Evolutionary conservation across 2,329 filamentous ascomycete species (phyloP).

Genomic region (Juglanconis oblonga): DNA sequence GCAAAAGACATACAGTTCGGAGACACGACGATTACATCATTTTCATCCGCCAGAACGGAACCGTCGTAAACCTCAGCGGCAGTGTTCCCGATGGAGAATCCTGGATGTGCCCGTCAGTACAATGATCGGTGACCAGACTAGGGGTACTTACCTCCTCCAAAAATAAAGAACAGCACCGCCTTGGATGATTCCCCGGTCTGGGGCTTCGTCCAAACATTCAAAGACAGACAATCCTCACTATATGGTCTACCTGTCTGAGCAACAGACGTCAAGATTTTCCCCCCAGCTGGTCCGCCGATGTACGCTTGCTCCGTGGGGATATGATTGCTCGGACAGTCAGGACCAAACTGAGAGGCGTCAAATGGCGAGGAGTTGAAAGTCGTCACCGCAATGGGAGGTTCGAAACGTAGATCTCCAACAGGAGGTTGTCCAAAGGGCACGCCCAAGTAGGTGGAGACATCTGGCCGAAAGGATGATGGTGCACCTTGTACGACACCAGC

Average conservation of each 20-base stretch:
- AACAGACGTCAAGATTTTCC: not conserved
- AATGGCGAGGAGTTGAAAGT: too few relatives aligned
- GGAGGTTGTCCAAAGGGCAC: not conserved
- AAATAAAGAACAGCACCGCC: constrained; percentile 42
- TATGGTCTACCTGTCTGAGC: not conserved
- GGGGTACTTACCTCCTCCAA: constrained; percentile 30
- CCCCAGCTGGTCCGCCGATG: not conserved
- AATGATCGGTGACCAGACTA: too few relatives aligned
- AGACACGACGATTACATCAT: too few relatives aligned
- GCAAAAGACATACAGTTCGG: too few relatives aligned
- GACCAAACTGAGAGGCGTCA: not conserved
- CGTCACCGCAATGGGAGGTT: not conserved
- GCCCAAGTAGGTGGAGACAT: not conserved
- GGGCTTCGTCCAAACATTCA: constrained; percentile 39
- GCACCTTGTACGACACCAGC: too few relatives aligned
- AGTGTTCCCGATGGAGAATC: too few relatives aligned
- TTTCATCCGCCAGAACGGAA: too few relatives aligned
- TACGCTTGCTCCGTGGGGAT: not conserved
- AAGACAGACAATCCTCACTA: constrained; percentile 34
- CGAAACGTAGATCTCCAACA: not conserved
- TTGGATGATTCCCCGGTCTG: constrained; percentile 30
- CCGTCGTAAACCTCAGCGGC: too few relatives aligned
- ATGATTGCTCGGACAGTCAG: not conserved
- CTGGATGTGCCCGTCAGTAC: too few relatives aligned
- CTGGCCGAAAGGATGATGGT: not conserved